phyloP scores from a whole-genome alignment of 257 asterid genomes.

The Solanum bulbocastanum region DNA sequence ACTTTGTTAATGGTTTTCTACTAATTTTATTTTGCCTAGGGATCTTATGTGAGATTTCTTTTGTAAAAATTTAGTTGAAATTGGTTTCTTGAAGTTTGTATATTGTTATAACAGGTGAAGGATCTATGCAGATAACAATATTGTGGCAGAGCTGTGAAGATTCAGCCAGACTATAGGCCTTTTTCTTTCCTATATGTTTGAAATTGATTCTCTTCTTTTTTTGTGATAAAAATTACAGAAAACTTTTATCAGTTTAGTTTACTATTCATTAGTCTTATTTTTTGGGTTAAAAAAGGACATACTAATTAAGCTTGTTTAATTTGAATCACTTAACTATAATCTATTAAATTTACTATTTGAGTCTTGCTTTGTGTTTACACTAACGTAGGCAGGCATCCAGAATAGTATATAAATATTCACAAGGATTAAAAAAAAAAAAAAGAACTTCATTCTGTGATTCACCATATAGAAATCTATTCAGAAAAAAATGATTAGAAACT shows the following conservation, averaged over 20 bases:
- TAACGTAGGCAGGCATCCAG: neutral
- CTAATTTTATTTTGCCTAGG: neutral
- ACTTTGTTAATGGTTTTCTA: neutral
- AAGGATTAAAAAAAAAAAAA: neutral
- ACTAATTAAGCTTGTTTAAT: neutral
- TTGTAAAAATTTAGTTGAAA: neutral
- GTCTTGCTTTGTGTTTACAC: neutral
- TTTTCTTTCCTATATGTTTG: neutral
- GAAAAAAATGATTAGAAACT: neutral
- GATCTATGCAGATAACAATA: neutral
- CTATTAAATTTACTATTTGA: neutral
- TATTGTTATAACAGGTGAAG: neutral
- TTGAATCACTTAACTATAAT: neutral
- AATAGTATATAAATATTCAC: neutral
- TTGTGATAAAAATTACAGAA: neutral
- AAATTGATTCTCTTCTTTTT: neutral
- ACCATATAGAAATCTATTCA: neutral
- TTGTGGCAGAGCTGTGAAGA: neutral
- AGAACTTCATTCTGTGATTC: too few relatives aligned
- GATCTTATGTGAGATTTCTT: neutral
- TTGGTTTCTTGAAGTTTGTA: neutral
- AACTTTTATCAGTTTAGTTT: neutral
- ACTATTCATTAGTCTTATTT: neutral
- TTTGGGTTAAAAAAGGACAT: neutral
- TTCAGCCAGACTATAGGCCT: neutral